These are phyloP conservation scores for Lactarius evosmus DNA, from an alignment of 768 basidiomycete genomes.

Conservation along the genomic window DNA sequence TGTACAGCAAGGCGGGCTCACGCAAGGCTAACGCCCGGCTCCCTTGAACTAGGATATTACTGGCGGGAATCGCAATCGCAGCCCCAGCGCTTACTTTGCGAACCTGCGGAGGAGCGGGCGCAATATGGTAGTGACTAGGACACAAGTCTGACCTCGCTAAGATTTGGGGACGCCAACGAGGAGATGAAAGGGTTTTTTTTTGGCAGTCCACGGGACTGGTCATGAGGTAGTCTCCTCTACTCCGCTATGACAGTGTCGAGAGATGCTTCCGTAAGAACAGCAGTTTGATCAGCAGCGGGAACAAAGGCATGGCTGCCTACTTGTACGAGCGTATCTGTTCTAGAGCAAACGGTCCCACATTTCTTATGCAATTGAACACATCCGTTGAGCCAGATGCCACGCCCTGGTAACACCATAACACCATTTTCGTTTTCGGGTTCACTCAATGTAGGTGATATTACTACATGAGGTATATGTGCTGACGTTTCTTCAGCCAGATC, in stretches of 20 bases:
- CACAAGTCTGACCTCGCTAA: constrained; percentile 65
- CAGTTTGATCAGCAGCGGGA: constrained; percentile 75
- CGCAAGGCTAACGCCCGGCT: constrained; percentile 54
- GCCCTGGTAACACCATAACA: constrained; percentile 41
- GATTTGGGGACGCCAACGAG: constrained; percentile 59
- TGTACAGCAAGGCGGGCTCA: constrained; percentile 58
- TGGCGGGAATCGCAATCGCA: constrained; percentile 70
- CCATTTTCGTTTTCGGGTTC: constrained; percentile 71
- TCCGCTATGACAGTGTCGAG: neutral
- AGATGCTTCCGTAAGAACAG: constrained; percentile 53
- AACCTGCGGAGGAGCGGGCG: constrained; percentile 71
- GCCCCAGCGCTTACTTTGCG: constrained; percentile 70
- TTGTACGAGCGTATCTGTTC: constrained; percentile 60
- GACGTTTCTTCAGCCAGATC: constrained; percentile 51
- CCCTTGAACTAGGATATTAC: constrained; percentile 63
- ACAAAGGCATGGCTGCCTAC: constrained; percentile 84
- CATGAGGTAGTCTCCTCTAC: constrained; percentile 46
- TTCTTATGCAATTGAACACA: constrained; percentile 50
- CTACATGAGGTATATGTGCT: constrained; percentile 21
- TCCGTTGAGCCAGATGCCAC: neutral
- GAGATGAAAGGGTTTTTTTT: constrained; percentile 65
- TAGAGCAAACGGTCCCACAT: neutral
- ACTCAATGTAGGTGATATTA: constrained; percentile 53
- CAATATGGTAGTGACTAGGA: constrained; percentile 69
- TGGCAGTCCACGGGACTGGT: constrained; percentile 77